Base-by-base conservation (phyloP, 495 filamentous ascomycete species). In the Podospora sp. region DNA sequence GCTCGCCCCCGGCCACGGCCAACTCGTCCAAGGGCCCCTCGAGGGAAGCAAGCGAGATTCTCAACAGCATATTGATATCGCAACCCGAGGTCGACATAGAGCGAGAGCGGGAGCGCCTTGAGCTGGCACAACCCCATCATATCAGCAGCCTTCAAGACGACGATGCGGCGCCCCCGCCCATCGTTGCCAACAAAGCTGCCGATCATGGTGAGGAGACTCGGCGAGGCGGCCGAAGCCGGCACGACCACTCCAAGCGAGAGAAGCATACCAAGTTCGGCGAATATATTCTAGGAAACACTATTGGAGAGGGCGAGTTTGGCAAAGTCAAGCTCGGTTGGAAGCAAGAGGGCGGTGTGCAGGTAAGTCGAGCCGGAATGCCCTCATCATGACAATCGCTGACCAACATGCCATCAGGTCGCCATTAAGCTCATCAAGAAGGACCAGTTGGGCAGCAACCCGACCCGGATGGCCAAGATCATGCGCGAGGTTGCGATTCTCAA, bases 251-350 rank as follows among this genome's bases (percentile, higher is more conserved):
- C 0, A 74, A 76, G 40, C 78, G 82, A 18, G 83, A 86, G 57
- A 98, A 96, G 80, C 92, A 93, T 66, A 93, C 89, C 22, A 91
- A 89, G 16, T 98, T 98, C 75, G 96, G 95, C 46, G 92, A 96
- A 26, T 99, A 97, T 74, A 92, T 95, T 65, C 83, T 99, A 9
- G 95, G 95, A 5, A 93, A 97, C 71, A 97, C 94, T n/a, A 89
- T 99, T 27, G 95, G 95, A 58, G 95, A 98, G 81, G 95, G 95
- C 35, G 95, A 99, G 73, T 99, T 99, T 76, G 95, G 95, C 61
- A 99, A 99, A 75, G 95, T 99, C 71, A 98, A 97, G 78, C 86
- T 99, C 72, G 95, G 95, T n/a, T 99, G 96, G 95, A 98, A 97
- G 79, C 89, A 90, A 75, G 94, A 97, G 77, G 93, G 92, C 27